phyloP scores from a whole-genome alignment of 495 filamentous ascomycete genomes.

The Aspergillus ostianus region DNA sequence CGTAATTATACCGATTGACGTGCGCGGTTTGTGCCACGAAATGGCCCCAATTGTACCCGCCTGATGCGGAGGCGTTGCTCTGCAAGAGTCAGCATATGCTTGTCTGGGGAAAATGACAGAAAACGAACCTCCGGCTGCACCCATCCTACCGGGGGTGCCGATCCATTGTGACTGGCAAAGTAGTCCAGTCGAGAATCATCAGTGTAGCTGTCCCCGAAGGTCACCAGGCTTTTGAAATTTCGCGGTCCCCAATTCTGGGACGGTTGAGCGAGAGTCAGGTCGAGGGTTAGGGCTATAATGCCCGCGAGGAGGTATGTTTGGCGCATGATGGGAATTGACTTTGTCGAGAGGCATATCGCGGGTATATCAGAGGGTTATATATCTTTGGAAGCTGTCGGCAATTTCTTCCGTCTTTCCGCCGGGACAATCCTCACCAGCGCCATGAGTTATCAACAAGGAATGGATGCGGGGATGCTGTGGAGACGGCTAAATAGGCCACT shows the following conservation, averaged over 20 bases:
- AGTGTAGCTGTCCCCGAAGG: slow-evolving; percentile 74
- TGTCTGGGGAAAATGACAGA: not conserved
- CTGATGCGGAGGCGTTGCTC: slow-evolving; percentile 51
- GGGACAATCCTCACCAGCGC: too few species aligned
- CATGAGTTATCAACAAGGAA: not conserved
- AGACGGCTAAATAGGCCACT: not conserved
- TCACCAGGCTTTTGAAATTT: slow-evolving; percentile 51
- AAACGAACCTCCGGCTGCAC: slow-evolving; percentile 39
- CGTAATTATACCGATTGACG: slow-evolving; percentile 68
- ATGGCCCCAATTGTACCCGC: slow-evolving; percentile 67
- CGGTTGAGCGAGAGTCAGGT: not conserved
- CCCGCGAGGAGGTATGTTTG: not conserved
- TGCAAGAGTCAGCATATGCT: slow-evolving; percentile 5
- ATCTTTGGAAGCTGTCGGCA: not conserved
- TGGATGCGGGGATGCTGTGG: not conserved
- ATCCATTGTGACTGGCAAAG: slow-evolving; percentile 55
- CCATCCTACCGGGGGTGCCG: slow-evolving; percentile 60
- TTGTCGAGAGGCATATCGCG: not conserved
- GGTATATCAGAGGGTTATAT: not conserved
- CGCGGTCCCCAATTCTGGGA: slow-evolving; percentile 28
- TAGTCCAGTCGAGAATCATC: slow-evolving; percentile 66
- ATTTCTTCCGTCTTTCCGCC: not conserved
- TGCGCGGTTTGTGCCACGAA: slow-evolving; percentile 55
- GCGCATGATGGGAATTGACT: not conserved
- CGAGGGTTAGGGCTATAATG: slow-evolving; percentile 2